Conservation (phyloP, 352 stramenopile genomes). For the Phytopythium delawarense region DNA sequence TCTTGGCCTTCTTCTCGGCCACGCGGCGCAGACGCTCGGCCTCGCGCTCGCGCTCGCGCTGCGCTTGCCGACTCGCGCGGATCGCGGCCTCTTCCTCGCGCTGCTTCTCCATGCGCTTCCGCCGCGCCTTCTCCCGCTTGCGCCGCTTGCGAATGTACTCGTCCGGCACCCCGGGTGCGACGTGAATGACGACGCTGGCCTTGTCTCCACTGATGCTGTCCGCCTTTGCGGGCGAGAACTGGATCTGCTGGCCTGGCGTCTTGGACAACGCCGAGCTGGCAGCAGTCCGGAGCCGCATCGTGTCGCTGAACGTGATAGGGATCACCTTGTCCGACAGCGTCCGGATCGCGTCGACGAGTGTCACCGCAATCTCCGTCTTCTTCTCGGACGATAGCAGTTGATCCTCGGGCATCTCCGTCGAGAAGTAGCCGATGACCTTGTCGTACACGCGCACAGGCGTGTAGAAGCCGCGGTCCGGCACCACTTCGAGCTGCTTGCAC, state of each 20-base stretch:
- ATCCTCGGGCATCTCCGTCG: slow-evolving; percentile 79
- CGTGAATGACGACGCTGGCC: slow-evolving; percentile 44
- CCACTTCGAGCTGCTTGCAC: slow-evolving; percentile 71
- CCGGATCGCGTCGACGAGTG: slow-evolving; percentile 76
- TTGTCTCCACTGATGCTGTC: slow-evolving; percentile 46
- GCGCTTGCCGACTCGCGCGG: slow-evolving; percentile 59
- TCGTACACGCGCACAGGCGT: slow-evolving; percentile 76
- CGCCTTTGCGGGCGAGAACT: slow-evolving; percentile 45
- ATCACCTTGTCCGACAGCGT: slow-evolving; percentile 43
- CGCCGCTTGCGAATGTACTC: slow-evolving; percentile 86
- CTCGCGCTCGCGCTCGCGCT: slow-evolving; percentile 62
- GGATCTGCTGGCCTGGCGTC: slow-evolving; percentile 57
- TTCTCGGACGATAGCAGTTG: slow-evolving; percentile 79
- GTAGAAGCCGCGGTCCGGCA: slow-evolving; percentile 81
- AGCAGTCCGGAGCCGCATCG: slow-evolving; percentile 49
- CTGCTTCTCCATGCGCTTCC: slow-evolving; percentile 67
- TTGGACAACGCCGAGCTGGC: slow-evolving; percentile 40
- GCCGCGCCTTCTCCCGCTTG: slow-evolving; percentile 76
- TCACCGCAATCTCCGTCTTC: slow-evolving; percentile 85
- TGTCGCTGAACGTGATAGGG: slow-evolving; percentile 69
- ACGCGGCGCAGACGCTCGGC: slow-evolving; percentile 71
- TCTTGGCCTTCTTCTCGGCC: slow-evolving; percentile 86
- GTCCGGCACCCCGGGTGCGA: slow-evolving; percentile 61
- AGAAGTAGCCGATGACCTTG: slow-evolving; percentile 74
- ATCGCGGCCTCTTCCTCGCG: slow-evolving; percentile 73